Percentiles rank a stretch among this genome's conserved stretches.
Conservation (phyloP, 768 basidiomycete species). For the Lentinula detonsa region DNA sequence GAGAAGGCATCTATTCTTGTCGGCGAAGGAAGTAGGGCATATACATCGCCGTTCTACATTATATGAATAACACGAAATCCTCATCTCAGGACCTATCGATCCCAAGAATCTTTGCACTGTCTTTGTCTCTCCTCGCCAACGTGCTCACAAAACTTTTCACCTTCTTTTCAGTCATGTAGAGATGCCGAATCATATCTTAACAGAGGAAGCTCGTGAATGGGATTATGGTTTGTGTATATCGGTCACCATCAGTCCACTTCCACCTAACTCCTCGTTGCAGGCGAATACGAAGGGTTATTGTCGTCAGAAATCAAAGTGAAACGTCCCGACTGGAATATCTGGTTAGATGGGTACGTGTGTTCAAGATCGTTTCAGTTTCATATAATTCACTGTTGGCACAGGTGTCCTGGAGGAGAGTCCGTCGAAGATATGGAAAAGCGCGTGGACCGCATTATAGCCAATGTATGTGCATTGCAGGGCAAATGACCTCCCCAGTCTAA, state of each 20-base stretch:
- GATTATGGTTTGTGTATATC: conserved; percentile 52
- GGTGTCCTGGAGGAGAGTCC: conserved; percentile 87
- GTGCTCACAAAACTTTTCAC: conserved; percentile 84
- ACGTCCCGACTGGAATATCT: conserved; percentile 69
- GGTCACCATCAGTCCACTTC: not conserved
- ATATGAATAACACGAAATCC: not conserved
- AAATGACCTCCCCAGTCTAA: not conserved
- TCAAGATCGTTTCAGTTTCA: not conserved
- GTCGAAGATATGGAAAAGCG: conserved; percentile 72
- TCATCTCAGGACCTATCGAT: conserved; percentile 60
- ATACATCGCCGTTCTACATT: not conserved
- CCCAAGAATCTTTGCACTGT: conserved; percentile 70
- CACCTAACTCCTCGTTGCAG: conserved; percentile 21
- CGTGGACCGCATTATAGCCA: conserved; percentile 69
- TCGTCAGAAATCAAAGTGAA: conserved; percentile 70
- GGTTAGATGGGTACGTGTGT: conserved; percentile 66
- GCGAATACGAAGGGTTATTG: conserved; percentile 81
- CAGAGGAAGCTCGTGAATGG: conserved; percentile 66
- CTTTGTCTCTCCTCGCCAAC: conserved; percentile 80
- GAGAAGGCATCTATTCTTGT: conserved; percentile 61
- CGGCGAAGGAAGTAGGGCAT: conserved; percentile 66
- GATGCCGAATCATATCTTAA: conserved; percentile 27
- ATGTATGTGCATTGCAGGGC: conserved; percentile 35
- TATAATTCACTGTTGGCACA: conserved; percentile 19
- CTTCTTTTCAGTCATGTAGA: conserved; percentile 57